Percentiles rank a stretch among this genome's conserved stretches.
These are phyloP conservation scores for Chlorociboria aeruginascens DNA, from an alignment of 495 filamentous ascomycete species.

Conservation along the genomic window DNA sequence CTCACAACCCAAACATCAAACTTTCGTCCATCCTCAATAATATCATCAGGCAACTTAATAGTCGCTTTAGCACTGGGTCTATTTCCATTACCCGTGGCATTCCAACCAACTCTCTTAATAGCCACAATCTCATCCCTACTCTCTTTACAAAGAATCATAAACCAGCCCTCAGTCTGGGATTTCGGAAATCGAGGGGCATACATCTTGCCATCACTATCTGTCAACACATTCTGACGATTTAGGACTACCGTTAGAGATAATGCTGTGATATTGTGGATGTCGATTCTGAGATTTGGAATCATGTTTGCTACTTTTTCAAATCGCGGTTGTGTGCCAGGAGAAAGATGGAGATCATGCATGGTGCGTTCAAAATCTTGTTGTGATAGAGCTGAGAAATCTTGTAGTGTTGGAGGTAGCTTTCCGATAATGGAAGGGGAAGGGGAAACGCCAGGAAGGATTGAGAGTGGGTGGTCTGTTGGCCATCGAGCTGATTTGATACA, in stretches of 20 bases:
- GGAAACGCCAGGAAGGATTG: conserved; percentile 71
- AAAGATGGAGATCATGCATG: conserved; percentile 14
- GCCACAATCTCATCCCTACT: conserved; percentile 64
- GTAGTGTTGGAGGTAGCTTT: conserved; percentile 21
- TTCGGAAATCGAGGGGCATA: conserved; percentile 88
- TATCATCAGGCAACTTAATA: conserved; percentile 49
- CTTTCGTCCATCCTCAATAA: conserved; percentile 28
- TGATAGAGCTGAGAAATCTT: conserved; percentile 33
- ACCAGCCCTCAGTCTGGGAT: conserved; percentile 89
- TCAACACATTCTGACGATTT: conserved; percentile 51
- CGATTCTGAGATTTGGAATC: conserved; percentile 59
- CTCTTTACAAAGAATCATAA: conserved; percentile 60
- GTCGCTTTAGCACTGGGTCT: conserved; percentile 34
- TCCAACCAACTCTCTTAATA: conserved; percentile 77
- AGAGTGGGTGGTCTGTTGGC: conserved; percentile 69
- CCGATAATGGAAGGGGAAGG: conserved; percentile 21
- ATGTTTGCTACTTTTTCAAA: conserved; percentile 47
- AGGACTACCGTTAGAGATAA: conserved; percentile 50
- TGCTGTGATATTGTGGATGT: conserved; percentile 45
- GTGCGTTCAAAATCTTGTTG: conserved; percentile 21
- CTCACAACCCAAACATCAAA: conserved; percentile 66
- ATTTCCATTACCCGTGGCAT: conserved; percentile 21
- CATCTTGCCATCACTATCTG: conserved; percentile 52
- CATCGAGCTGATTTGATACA: conserved; percentile 87
- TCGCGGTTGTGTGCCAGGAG: conserved; percentile 18